phyloP scores from a whole-genome alignment of 2,329 filamentous ascomycete species.

The Monosporascus sp. region DNA sequence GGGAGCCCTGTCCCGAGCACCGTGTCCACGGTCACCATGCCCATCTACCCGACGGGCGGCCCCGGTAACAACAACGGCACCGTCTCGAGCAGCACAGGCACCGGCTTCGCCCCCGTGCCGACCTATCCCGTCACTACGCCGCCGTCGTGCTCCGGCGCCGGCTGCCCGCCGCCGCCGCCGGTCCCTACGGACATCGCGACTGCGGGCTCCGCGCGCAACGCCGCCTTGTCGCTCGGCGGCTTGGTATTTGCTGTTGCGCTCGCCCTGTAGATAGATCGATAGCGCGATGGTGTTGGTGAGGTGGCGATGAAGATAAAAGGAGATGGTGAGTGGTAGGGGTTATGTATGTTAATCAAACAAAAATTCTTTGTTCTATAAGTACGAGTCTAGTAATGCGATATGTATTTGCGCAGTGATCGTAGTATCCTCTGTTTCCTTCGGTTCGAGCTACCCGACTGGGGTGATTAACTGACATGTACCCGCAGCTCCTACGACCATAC shows the following conservation, averaged over 20 bases:
- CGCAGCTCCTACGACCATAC: too few species aligned
- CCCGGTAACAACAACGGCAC: constrained; percentile 56
- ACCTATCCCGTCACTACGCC: constrained; percentile 6
- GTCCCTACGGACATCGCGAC: constrained; percentile 3
- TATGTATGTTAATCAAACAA: too few species aligned
- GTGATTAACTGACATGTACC: too few species aligned
- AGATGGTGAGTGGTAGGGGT: too few species aligned
- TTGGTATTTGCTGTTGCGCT: constrained; percentile 9
- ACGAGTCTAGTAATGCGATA: too few species aligned
- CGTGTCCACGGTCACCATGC: constrained; percentile 39
- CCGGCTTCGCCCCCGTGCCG: constrained; percentile 41
- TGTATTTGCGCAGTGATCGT: too few species aligned
- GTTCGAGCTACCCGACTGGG: too few species aligned
- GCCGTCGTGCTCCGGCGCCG: constrained; percentile 3
- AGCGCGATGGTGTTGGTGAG: background rate
- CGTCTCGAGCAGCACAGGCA: constrained; percentile 62
- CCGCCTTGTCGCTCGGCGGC: constrained; percentile 10
- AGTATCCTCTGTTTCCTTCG: too few species aligned
- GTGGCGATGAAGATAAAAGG: background rate
- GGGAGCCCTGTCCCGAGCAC: constrained; percentile 35
- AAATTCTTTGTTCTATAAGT: too few species aligned
- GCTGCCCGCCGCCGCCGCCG: constrained; percentile 5
- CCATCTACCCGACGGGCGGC: constrained; percentile 61
- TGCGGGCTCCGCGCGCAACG: constrained; percentile 15
- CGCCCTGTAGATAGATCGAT: background rate